These are phyloP conservation scores for Cytospora paraplurivora DNA, from an alignment of 2,329 filamentous ascomycete genomes.

Conservation along the genomic window DNA sequence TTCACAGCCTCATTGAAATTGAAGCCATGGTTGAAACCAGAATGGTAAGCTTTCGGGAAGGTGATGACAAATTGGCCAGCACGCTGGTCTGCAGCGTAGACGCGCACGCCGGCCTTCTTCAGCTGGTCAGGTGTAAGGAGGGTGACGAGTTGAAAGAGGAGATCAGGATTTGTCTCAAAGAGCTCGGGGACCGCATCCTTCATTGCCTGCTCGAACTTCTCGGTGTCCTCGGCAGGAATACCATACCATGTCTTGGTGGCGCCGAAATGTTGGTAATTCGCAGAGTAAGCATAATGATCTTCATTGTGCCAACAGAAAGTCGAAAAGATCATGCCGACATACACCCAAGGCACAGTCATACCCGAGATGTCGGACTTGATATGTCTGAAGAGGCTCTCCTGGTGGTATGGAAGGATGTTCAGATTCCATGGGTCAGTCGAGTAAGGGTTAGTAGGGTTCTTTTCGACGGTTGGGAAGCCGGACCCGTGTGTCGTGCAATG, in stretches of 20 bases:
- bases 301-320: constrained; percentile 99
- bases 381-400: constrained; percentile 90
- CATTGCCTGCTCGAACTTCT: constrained; percentile 96
- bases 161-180: constrained; percentile 94
- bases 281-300: constrained; percentile 96
- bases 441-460: constrained; percentile 83
- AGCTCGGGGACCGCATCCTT: constrained; percentile 90
- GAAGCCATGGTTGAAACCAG: constrained; percentile 97
- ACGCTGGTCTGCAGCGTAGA: constrained; percentile 93
- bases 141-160: constrained; percentile 96
- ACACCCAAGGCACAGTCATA: constrained; percentile 99
- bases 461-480: constrained; percentile 92
- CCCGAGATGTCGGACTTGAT: constrained; percentile 98
- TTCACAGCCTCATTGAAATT: constrained; percentile 99
- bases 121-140: constrained; percentile 90
- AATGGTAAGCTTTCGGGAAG: constrained; percentile 95
- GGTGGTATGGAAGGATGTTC: constrained; percentile 86
- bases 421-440: constrained; percentile 94
- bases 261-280: constrained; percentile 98
- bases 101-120: constrained; percentile 86
- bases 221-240: constrained; percentile 88
- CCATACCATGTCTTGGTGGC: constrained; percentile 99
- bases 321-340: constrained; percentile 99
- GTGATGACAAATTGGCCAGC: constrained; percentile 96
- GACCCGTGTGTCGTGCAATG: constrained; percentile 98